phyloP scores from a whole-genome alignment of 179 eudicot genomes.

The Actinidia chinensis region DNA sequence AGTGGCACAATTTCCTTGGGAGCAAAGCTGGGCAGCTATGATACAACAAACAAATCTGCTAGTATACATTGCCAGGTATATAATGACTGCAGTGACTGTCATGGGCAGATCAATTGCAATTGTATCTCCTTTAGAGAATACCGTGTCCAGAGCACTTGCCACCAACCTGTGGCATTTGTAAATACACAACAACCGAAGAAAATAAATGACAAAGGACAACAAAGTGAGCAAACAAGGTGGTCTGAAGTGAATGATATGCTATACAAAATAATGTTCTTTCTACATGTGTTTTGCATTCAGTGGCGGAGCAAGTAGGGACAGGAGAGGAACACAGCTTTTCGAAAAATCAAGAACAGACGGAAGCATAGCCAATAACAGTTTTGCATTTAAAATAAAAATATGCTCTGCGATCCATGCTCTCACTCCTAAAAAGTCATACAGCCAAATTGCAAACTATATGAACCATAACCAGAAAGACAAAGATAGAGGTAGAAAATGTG shows the following conservation, averaged over 20 bases:
- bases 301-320: too few species aligned
- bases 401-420: not conserved
- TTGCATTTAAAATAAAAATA: constrained; percentile 6
- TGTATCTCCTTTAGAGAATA: constrained; percentile 74
- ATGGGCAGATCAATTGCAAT: constrained; percentile 98
- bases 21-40: constrained; percentile 97
- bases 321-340: not conserved
- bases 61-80: constrained; percentile 79
- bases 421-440: not conserved
- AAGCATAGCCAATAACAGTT: not conserved
- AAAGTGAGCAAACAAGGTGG: not conserved
- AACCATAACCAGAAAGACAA: not conserved
- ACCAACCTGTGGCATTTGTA: constrained; percentile 53
- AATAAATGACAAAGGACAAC: not conserved
- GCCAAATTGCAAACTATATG: not conserved
- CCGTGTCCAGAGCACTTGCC: constrained; percentile 70
- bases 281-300: not conserved
- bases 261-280: not conserved
- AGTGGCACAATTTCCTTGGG: constrained; percentile 76
- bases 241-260: not conserved
- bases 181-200: not conserved
- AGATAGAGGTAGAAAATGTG: not conserved
- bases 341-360: not conserved
- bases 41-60: constrained; percentile 71
- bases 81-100: constrained; percentile 80